phyloP scores from a whole-genome alignment of 1,139 yeast species.

The Kurtzmaniella quercitrusa region DNA sequence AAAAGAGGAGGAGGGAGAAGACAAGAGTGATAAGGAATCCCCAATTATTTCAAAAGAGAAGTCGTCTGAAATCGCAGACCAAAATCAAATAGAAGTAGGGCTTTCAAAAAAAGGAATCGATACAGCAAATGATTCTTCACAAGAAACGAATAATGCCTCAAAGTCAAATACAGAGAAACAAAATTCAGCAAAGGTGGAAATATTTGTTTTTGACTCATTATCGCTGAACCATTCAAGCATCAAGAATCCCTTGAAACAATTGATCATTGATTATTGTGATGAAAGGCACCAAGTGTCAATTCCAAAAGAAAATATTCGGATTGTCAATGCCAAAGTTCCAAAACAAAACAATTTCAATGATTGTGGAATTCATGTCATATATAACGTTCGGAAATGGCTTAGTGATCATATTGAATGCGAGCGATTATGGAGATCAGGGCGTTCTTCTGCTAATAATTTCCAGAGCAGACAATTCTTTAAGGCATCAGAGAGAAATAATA shows the following conservation, averaged over 20 bases:
- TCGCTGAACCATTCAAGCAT: constrained; percentile 54
- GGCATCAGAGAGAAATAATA: constrained; percentile 29
- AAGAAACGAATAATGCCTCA: background rate
- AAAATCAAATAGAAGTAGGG: background rate
- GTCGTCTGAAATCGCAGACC: no score
- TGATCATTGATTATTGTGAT: constrained; percentile 66
- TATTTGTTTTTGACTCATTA: constrained; percentile 78
- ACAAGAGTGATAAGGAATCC: background rate
- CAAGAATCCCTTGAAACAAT: constrained; percentile 52
- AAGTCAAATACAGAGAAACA: constrained; percentile 1
- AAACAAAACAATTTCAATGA: constrained; percentile 87
- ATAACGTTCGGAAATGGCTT: constrained; percentile 68
- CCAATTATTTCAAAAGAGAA: no score
- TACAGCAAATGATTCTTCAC: background rate
- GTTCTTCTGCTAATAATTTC: constrained; percentile 16
- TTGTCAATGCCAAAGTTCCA: constrained; percentile 62
- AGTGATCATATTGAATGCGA: constrained; percentile 48
- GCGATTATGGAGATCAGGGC: constrained; percentile 41
- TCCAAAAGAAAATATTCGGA: constrained; percentile 37
- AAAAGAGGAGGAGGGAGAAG: constrained; percentile 1
- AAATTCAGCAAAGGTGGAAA: constrained; percentile 33
- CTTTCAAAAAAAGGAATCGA: constrained; percentile 2
- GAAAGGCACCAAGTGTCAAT: constrained; percentile 55
- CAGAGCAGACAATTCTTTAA: constrained; percentile 19
- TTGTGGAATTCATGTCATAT: constrained; percentile 91